phyloP scores from a whole-genome alignment of 1,139 yeast species.

The Arxiozyma heterogenica region DNA sequence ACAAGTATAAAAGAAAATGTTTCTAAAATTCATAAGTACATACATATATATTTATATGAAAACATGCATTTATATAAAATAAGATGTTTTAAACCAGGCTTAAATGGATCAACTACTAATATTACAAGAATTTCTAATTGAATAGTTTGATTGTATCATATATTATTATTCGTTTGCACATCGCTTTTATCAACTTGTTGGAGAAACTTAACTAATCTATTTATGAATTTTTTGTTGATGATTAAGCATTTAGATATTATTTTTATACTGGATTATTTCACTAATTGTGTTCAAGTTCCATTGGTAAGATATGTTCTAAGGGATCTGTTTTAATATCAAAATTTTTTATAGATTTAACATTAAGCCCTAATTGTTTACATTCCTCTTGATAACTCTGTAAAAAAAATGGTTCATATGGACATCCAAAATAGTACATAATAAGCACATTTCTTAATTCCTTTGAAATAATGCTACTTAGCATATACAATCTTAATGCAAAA shows the following conservation, averaged over 20 bases:
- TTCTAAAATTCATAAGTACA: too few species aligned
- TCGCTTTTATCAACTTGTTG: not conserved
- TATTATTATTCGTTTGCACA: too few species aligned
- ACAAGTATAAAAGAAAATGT: not conserved
- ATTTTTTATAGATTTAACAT: constrained; percentile 8
- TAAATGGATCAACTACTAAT: not conserved
- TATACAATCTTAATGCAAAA: constrained; percentile 24
- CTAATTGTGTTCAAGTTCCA: not conserved
- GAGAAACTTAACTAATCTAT: not conserved
- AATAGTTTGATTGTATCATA: too few species aligned
- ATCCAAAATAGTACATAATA: constrained; percentile 24
- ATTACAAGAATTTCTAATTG: not conserved
- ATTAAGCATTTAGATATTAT: not conserved
- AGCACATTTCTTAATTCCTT: constrained; percentile 19
- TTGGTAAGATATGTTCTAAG: constrained; percentile 11
- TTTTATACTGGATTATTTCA: not conserved
- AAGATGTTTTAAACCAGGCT: not conserved
- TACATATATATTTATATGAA: too few species aligned
- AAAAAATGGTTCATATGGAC: constrained; percentile 20
- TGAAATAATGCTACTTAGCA: constrained; percentile 14
- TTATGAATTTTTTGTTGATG: too few species aligned
- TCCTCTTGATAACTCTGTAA: constrained; percentile 15
- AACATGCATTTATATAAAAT: too few species aligned
- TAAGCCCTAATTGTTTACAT: constrained; percentile 16
- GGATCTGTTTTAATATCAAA: constrained; percentile 16